Evolutionary conservation across 352 stramenopile species (phyloP), one percentile per base, ranked within the genome.

Genomic region (Pythium aristosporum): DNA sequence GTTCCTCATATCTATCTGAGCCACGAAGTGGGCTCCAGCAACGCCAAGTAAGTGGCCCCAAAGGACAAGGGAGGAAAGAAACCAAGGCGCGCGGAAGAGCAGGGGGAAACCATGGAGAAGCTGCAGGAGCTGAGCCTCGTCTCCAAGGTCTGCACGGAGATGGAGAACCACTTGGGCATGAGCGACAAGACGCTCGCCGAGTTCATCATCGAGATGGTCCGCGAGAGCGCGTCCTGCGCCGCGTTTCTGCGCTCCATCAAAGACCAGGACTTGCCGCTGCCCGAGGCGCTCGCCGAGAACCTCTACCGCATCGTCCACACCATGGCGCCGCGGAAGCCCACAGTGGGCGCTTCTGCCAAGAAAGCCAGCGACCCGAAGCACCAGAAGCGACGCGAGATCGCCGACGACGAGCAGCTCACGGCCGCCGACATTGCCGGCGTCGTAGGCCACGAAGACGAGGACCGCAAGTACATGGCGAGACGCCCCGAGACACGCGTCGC

Each of bases 181-280:
- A 94, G 89, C 60, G 97, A 99, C 75, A 96, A 97, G 69, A 99
- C 96, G 37, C 80, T 99, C 53, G 89, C 96, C 12, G 96, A 99
- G 83, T 99, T 98, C 64, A 84, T 99, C 36, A 97, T 98, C 68
- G 82, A 97, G 63, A 73, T 97, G 59, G 87, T 96, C 48, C 82
- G 91, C 51, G 72, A 88, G 44, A 89, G 76, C 69, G 55, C 76
- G 8, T 94, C 72, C 62, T 96, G 63, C 72, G 69, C 48, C 42
- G 68, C 55, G 28, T 95, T 91, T 61, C 66, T 91, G 25, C 63
- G 57, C 36, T 67, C 69, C 37, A 91, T 92, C 70, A 79, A 88
- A 60, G 62, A 72, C 25, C 75, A 88, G 51, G 82, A 91, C 44
- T 70, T 91, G 62, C 79, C 82, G 42, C 67, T 91, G 47, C 82